These are phyloP conservation scores for Murraya koenigii DNA, from an alignment of 345 rosid genomes.

Conservation along the genomic window DNA sequence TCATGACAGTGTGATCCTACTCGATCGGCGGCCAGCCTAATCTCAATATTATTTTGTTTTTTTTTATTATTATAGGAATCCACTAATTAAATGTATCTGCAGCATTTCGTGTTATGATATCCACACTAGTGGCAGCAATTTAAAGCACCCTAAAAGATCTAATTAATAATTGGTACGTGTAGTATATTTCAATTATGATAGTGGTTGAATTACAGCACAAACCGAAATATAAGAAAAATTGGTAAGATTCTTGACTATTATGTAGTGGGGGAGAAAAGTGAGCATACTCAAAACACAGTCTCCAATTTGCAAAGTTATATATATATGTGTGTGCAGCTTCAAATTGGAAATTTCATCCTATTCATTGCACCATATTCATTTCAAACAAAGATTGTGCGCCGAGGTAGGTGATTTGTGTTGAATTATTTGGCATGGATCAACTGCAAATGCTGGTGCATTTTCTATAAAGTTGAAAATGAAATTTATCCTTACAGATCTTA, in stretches of 20 bases:
- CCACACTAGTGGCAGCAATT: background rate
- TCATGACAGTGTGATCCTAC: background rate
- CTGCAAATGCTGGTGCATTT: background rate
- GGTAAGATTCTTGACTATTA: background rate
- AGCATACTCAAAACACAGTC: background rate
- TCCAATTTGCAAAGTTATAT: background rate
- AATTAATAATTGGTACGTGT: background rate
- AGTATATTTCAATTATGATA: background rate
- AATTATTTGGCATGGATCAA: background rate
- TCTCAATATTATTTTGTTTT: background rate
- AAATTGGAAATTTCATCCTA: background rate
- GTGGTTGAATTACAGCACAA: conserved; percentile 3
- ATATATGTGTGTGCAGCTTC: background rate
- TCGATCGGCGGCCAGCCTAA: background rate
- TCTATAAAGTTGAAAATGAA: background rate
- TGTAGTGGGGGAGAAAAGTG: background rate
- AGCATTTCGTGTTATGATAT: background rate
- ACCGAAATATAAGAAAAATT: background rate
- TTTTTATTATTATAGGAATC: background rate
- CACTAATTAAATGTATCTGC: background rate
- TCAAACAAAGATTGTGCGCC: background rate
- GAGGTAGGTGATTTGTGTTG: conserved; percentile 14
- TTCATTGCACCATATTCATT: background rate
- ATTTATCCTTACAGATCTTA: background rate
- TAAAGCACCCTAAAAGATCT: background rate